A percentile compares a stretch with the other conserved stretches of the same genome.
phyloP scores from a whole-genome alignment of 768 basidiomycete species.

The Leucocoprinus sp. region DNA sequence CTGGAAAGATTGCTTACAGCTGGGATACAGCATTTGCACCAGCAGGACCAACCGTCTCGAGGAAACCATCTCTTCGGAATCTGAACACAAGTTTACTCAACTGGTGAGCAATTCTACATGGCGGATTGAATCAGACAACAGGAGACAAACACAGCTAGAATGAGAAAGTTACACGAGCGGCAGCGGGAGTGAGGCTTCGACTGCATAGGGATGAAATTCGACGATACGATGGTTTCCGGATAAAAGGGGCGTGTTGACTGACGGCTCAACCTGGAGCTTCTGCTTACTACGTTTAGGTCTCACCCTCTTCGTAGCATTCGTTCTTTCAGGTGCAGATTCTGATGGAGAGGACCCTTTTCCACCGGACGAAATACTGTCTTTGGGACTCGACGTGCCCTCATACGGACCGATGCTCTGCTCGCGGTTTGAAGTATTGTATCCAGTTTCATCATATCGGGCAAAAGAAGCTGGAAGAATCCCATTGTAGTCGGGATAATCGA shows the following conservation, averaged over 20 bases:
- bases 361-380: constrained; percentile 20
- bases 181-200: constrained; percentile 63
- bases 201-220: constrained; percentile 51
- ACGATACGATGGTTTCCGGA: constrained; percentile 43
- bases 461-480: constrained; percentile 62
- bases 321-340: constrained; percentile 17
- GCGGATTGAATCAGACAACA: neutral
- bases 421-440: constrained; percentile 26
- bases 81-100: constrained; percentile 58
- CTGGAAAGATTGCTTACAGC: constrained; percentile 35
- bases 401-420: constrained; percentile 29
- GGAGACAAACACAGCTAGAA: neutral
- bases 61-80: constrained; percentile 71
- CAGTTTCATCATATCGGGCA: constrained; percentile 35
- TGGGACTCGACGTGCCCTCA: constrained; percentile 29
- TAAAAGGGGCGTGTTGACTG: constrained; percentile 53
- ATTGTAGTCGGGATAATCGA: constrained; percentile 56
- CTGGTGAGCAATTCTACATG: constrained; percentile 70
- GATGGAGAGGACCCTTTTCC: constrained; percentile 32
- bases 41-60: constrained; percentile 88
- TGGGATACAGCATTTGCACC: constrained; percentile 71
- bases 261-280: constrained; percentile 24
- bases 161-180: constrained; percentile 56
- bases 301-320: constrained; percentile 60
- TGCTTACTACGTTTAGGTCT: constrained; percentile 66